Base-by-base conservation (phyloP, 202 grass and related monocot genomes). In the Zizania palustris region DNA sequence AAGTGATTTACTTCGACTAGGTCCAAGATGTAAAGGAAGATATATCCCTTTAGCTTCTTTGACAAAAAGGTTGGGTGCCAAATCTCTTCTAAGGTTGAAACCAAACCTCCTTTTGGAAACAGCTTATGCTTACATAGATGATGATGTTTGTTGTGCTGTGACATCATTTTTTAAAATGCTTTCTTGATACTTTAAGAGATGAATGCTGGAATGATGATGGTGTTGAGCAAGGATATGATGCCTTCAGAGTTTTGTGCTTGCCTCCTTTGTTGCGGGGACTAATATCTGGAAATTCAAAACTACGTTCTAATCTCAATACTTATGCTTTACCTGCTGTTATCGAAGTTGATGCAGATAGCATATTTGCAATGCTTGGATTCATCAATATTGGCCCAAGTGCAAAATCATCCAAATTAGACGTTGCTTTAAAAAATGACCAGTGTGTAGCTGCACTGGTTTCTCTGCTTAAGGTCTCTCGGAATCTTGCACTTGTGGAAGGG, bases 351-450 rank as follows among this genome's bases (percentile, higher is more conserved):
- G 50, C 80, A 54, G 91, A 98, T 64, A 92, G 89, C 89, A 98
- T 98, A 88, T 98, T 95, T 75, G 63, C 91, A 72, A 98, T 98
- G 95, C 95, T 98, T 82, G 89, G 85, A 50, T 98, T 94, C 83
- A 90, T 98, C 48, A 88, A 89, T 49, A 54, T 98, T 81, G 95
- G 95, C 8, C 87, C 91, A 7, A 89, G 68, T 11, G 85, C 84
- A 58, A 81, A 85, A 37, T 62, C 67, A 74, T 50, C 51, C 11
- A 85, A 84, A 76, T 10, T 85, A 44, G 71, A 64, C 54, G 39
- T 65, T 50, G 57, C 71, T 87, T 80, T 98, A 69, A 81, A 92
- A 73, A 93, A 80, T 75, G 89, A 98, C 49, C 95, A 98, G 57
- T 87, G 91, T 92, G 87, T 98, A 85, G 85, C 89, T 18, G 95